Evolutionary conservation across 768 basidiomycete genomes (phyloP).

Genomic region (Leccinum sublutescens): DNA sequence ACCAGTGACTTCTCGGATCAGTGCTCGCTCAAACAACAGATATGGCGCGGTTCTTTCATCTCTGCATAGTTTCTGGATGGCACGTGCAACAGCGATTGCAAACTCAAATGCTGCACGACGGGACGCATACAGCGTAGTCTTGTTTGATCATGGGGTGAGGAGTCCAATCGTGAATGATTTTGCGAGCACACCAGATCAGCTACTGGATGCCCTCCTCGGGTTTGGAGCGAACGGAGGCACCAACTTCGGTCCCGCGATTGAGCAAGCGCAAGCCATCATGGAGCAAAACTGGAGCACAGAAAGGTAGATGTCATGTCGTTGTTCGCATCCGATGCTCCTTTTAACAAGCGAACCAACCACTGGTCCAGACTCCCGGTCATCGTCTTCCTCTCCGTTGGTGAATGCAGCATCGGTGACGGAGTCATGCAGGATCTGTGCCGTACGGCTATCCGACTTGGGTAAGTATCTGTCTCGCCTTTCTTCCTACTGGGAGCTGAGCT

Average conservation of each 20-base stretch:
- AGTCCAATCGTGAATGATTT: slow-evolving; percentile 45
- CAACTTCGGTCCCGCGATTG: slow-evolving; percentile 42
- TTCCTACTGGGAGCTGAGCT: neutral
- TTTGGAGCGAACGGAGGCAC: slow-evolving; percentile 38
- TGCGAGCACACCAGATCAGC: slow-evolving; percentile 40
- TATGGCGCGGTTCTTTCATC: slow-evolving; percentile 61
- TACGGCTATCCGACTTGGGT: slow-evolving; percentile 46
- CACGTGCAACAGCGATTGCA: slow-evolving; percentile 42
- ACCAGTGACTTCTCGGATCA: slow-evolving; percentile 41
- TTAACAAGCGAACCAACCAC: neutral
- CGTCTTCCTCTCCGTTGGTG: slow-evolving; percentile 48
- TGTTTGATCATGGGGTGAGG: slow-evolving; percentile 37
- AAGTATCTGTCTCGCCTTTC: neutral
- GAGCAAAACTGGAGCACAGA: slow-evolving; percentile 49
- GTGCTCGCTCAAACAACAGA: slow-evolving; percentile 41
- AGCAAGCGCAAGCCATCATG: slow-evolving; percentile 38
- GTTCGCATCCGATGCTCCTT: neutral
- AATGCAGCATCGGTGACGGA: slow-evolving; percentile 39
- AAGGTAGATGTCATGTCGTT: slow-evolving; percentile 31
- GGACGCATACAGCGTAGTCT: slow-evolving; percentile 56
- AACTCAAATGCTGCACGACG: slow-evolving; percentile 32
- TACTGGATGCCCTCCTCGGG: slow-evolving; percentile 40
- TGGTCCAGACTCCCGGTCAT: slow-evolving; percentile 29
- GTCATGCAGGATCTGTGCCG: slow-evolving; percentile 42
- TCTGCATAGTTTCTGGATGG: slow-evolving; percentile 53